Evolutionary conservation across 2,329 filamentous ascomycete genomes (phyloP).

Genomic region (Phialocephala sp.): DNA sequence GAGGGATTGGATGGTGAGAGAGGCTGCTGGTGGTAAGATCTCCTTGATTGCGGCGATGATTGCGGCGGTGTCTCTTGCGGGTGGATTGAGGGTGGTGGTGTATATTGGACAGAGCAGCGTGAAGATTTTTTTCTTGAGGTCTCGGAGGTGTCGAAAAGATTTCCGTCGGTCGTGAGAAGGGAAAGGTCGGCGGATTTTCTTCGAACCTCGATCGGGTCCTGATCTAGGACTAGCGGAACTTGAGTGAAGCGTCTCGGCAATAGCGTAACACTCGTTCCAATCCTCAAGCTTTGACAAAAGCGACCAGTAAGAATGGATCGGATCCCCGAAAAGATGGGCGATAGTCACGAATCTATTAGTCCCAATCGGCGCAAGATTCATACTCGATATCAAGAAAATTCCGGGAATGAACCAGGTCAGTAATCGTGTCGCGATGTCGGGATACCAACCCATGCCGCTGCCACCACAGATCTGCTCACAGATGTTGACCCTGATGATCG

Average conservation of each 20-base stretch:
- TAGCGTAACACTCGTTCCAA: constrained; percentile 7
- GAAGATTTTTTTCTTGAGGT: background rate
- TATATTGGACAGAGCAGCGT: background rate
- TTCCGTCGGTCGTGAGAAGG: background rate
- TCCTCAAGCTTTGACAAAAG: constrained; percentile 7
- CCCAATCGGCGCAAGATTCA: constrained; percentile 5
- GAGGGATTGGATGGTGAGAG: background rate
- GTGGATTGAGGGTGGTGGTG: background rate
- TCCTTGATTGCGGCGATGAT: background rate
- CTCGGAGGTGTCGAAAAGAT: too few species aligned
- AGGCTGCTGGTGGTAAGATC: background rate
- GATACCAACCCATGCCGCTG: constrained; percentile 4
- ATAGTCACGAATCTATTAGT: constrained; percentile 1
- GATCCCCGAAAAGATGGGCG: constrained; percentile 10
- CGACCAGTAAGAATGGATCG: constrained; percentile 15
- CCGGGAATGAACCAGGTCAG: constrained; percentile 9
- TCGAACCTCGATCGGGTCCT: background rate
- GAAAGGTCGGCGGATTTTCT: background rate
- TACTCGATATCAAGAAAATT: constrained; percentile 3
- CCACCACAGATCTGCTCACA: constrained; percentile 11
- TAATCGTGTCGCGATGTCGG: constrained; percentile 4
- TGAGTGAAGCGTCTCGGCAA: background rate
- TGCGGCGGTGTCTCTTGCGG: background rate
- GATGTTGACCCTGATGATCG: background rate
- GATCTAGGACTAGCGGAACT: background rate